Evolutionary conservation across 176 grass and related monocot genomes (phyloP).

Genomic region (Calamus simplicifolius): DNA sequence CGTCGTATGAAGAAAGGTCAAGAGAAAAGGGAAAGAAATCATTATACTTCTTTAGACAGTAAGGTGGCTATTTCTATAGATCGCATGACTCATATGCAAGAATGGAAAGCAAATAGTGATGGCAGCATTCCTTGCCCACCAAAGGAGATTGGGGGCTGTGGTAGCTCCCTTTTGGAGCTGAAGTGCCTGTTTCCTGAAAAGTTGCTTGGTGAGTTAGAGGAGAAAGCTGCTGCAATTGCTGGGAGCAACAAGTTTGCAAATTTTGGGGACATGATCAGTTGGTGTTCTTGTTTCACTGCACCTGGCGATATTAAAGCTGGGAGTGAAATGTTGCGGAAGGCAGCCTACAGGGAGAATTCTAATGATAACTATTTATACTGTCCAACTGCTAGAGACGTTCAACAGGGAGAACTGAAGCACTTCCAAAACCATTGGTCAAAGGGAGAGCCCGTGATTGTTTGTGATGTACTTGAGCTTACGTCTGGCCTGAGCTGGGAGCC

Average conservation of each 20-base stretch:
- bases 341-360: conserved; percentile 50
- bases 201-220: conserved; percentile 34
- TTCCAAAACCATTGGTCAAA: conserved; percentile 79
- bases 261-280: not conserved
- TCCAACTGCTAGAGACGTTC: conserved; percentile 36
- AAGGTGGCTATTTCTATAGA: not conserved
- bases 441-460: conserved; percentile 76
- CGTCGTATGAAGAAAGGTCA: conserved; percentile 6
- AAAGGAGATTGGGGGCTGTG: conserved; percentile 53
- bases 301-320: conserved; percentile 21
- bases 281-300: conserved; percentile 32
- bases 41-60: conserved; percentile 5
- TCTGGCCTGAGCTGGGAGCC: conserved; percentile 86
- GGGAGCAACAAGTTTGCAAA: conserved; percentile 22
- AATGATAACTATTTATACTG: conserved; percentile 73
- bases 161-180: conserved; percentile 34
- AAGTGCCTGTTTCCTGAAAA: conserved; percentile 45
- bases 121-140: conserved; percentile 80
- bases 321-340: conserved; percentile 19
- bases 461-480: conserved; percentile 54
- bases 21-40: no score
- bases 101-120: conserved; percentile 52
- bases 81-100: conserved; percentile 1
- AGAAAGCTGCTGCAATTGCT: conserved; percentile 37
- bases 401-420: conserved; percentile 49